Percentiles rank a stretch among this genome's conserved stretches.
These are phyloP conservation scores for Annulohypoxylon truncatum DNA, from an alignment of 2,329 filamentous ascomycete genomes.

Conservation along the genomic window DNA sequence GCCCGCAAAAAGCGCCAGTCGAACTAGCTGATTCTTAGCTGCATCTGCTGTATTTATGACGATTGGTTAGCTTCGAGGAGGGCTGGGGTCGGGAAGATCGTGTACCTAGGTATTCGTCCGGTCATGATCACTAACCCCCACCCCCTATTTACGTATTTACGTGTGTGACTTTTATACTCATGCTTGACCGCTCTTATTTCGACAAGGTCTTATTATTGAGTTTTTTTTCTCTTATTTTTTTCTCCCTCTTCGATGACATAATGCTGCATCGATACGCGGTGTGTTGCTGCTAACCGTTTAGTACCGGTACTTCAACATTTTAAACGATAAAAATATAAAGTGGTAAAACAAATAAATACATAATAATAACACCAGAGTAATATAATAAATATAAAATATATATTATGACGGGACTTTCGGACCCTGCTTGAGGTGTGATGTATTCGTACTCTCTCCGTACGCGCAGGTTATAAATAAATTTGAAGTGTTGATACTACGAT, in stretches of 20 bases:
- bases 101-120: slow-evolving; percentile 33
- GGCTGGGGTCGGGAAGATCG: slow-evolving; percentile 31
- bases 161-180: slow-evolving; percentile 15
- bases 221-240: neutral
- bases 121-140: slow-evolving; percentile 32
- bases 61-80: slow-evolving; percentile 18
- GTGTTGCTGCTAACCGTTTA: slow-evolving; percentile 7
- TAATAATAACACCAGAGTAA: no score
- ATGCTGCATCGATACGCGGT: slow-evolving; percentile 31
- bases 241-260: slow-evolving; percentile 36
- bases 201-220: slow-evolving; percentile 26
- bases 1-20: slow-evolving; percentile 4
- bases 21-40: slow-evolving; percentile 24
- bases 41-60: slow-evolving; percentile 15
- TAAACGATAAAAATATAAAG: neutral
- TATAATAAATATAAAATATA: neutral
- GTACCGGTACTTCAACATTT: neutral
- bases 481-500: neutral
- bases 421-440: neutral
- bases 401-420: slow-evolving; percentile 17
- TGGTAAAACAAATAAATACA: neutral
- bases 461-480: slow-evolving; percentile 8
- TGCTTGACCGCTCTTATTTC: slow-evolving; percentile 41
- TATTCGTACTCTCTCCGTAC: neutral
- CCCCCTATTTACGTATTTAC: slow-evolving; percentile 39